phyloP scores from a whole-genome alignment of 2,329 filamentous ascomycete genomes.

The Fusarium camptoceras region DNA sequence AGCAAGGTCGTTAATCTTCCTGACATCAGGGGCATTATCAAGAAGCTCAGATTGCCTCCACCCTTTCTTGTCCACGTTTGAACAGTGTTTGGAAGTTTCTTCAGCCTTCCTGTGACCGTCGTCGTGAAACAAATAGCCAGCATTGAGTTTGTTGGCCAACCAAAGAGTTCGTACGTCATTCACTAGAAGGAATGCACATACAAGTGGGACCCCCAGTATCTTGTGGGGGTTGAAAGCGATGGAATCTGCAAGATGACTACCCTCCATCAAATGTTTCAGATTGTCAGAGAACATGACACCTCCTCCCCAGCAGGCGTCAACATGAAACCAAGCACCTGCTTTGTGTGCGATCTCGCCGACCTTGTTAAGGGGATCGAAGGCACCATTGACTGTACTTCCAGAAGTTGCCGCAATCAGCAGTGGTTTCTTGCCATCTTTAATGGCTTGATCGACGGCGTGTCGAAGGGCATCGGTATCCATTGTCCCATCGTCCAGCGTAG shows the following conservation, averaged over 20 bases:
- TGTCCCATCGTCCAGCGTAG: neutral
- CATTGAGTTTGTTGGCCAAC: neutral
- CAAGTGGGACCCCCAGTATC: neutral
- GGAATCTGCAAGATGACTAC: neutral
- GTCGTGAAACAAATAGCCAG: neutral
- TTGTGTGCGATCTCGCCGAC: neutral
- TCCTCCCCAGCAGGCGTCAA: conserved; percentile 4
- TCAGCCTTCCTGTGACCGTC: neutral
- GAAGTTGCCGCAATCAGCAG: neutral
- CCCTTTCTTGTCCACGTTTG: neutral
- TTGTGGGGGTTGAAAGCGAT: conserved; percentile 1
- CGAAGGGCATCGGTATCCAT: neutral
- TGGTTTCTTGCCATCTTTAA: neutral
- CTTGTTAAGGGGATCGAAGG: neutral
- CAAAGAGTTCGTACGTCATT: neutral
- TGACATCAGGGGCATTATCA: neutral
- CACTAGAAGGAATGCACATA: neutral
- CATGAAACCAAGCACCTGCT: neutral
- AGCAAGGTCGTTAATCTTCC: neutral
- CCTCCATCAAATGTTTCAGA: neutral
- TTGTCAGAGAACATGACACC: neutral
- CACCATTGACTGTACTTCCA: neutral
- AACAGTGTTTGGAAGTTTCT: accelerated
- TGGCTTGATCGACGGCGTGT: neutral
- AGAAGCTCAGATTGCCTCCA: neutral